phyloP scores from a whole-genome alignment of 331 rosid species.

The Acacia pycnantha region DNA sequence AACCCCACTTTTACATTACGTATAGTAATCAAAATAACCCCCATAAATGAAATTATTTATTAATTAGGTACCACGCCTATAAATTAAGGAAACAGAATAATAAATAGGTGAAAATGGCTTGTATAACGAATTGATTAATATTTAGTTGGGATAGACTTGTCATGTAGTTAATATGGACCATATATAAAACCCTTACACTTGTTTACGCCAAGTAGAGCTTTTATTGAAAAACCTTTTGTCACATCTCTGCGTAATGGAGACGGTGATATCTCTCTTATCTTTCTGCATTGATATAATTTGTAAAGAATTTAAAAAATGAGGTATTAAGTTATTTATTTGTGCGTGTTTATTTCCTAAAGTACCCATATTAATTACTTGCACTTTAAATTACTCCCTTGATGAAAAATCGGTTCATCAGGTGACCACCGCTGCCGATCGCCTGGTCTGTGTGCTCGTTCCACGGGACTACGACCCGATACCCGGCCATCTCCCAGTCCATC shows the following conservation, averaged over 20 bases:
- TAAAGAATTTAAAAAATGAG: not conserved
- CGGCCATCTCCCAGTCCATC: too few species aligned
- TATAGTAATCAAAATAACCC: not conserved
- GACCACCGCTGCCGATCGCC: too few species aligned
- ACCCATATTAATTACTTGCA: not conserved
- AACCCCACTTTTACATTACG: slow-evolving; percentile 1
- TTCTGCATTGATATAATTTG: too few species aligned
- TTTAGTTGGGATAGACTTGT: slow-evolving; percentile 27
- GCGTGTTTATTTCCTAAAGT: too few species aligned
- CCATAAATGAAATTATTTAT: not conserved
- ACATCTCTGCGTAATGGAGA: slow-evolving; percentile 1
- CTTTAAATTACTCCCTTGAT: too few species aligned
- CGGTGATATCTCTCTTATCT: not conserved
- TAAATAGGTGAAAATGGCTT: not conserved
- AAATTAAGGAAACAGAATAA: not conserved
- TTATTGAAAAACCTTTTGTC: slow-evolving; percentile 2
- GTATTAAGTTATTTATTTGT: too few species aligned
- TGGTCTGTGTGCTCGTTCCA: too few species aligned
- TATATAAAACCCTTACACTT: slow-evolving; percentile 14
- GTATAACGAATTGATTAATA: not conserved
- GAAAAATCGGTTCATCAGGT: too few species aligned
- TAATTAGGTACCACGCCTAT: not conserved
- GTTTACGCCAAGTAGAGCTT: slow-evolving; percentile 19
- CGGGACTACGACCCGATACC: too few species aligned
- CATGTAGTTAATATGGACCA: slow-evolving; percentile 14